Evolutionary conservation across 2,329 filamentous ascomycete species (phyloP), one percentile per base, ranked within the genome.

Genomic region (Ophiostoma himal-ulmi): DNA sequence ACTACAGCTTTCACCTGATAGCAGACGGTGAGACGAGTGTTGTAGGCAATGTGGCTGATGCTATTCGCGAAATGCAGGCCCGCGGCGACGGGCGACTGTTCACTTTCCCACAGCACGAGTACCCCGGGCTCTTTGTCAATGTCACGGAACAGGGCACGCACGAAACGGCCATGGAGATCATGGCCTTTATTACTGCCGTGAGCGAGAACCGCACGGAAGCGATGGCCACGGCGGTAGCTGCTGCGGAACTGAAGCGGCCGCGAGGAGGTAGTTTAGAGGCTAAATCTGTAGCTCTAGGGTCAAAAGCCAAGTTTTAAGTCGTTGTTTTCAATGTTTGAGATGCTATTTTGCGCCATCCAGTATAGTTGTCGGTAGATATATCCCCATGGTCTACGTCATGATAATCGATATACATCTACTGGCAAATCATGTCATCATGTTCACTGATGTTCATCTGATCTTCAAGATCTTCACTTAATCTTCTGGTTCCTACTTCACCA

Each of bases 131-230:
- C 37, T 75, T 68, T 30, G 71, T 78, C 57, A 73, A 78, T 68
- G 74, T 76, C 37, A 76, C 76, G n/a, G 67, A 67, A 11, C 74
- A 72, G 71, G 62, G 65, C 4, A 71, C 71, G 20, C 74, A 75
- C 57, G 75, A 76, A 57, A 75, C 75, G 41, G 76, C 76, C 20
- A 70, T 78, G 68, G 72, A 75, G 70, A 76, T 78, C 36, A 69
- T 78, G 17, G 73, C 73, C 22, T 76, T 76, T 48, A 72, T 76
- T 39, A 74, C 73, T 34, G 71, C 71, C 11, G 30, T 75, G 39
- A 3, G 14, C 2, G 70, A 70, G 54, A 73, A 75, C 34, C 75
- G 73, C 60, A 70, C 71, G 20, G 74, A 73, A 70, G 70, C 39
- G 52, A 70, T 44, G 37, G 73, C 71, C 17, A 72, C 71, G 3